Conservation (phyloP, 2,329 filamentous ascomycete genomes). For the Periconia sp. region DNA sequence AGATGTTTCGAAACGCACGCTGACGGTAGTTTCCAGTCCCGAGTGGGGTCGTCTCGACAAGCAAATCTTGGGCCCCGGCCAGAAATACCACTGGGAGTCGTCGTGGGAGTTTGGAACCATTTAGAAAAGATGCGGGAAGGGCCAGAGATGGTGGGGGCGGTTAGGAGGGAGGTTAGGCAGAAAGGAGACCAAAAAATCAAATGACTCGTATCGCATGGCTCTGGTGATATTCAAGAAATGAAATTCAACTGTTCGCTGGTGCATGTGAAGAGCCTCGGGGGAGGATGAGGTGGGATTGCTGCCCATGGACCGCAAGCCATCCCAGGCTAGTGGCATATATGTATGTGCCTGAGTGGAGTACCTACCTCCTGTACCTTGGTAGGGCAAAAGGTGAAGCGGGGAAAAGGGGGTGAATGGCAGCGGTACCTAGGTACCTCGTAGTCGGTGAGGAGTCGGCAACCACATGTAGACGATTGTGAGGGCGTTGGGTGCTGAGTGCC, state of each 20-base stretch:
- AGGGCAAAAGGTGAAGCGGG: neutral
- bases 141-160: no score
- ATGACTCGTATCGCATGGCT: neutral
- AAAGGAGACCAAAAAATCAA: neutral
- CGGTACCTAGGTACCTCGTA: no score
- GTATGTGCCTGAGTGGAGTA: neutral
- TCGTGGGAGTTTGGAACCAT: constrained; percentile 36
- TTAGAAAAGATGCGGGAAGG: neutral
- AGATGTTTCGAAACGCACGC: constrained; percentile 4
- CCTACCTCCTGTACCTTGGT: neutral
- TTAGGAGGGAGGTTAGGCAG: neutral
- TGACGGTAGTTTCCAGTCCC: constrained; percentile 28
- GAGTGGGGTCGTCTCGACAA: constrained; percentile 35
- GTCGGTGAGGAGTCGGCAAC: no score
- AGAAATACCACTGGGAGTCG: constrained; percentile 37
- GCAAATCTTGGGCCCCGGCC: constrained; percentile 34
- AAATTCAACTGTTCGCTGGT: neutral
- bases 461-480: no score
- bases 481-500: neutral
- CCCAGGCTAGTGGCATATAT: neutral
- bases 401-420: no score
- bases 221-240: neutral
- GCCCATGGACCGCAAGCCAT: neutral
- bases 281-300: neutral
- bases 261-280: neutral